Conservation (phyloP, 2,329 filamentous ascomycete genomes). For the Diplocarpon mali region DNA sequence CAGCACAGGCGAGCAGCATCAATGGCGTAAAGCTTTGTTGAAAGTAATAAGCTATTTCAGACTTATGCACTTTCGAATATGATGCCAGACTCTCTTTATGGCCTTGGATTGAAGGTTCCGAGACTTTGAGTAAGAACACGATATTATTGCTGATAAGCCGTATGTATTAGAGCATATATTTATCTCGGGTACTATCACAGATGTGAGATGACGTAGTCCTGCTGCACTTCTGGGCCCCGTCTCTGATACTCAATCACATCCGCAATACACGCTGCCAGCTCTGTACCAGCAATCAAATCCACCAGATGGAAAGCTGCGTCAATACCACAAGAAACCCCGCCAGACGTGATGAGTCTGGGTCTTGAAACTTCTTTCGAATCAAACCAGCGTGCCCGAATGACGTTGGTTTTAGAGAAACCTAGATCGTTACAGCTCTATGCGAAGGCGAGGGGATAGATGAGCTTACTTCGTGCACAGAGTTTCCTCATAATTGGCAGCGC, state of each 20-base stretch:
- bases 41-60: too few species aligned
- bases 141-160: too few species aligned
- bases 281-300: not conserved
- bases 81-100: too few species aligned
- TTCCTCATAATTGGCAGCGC: not conserved
- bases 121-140: too few species aligned
- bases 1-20: too few species aligned
- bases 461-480: not conserved
- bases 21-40: too few species aligned
- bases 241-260: not conserved
- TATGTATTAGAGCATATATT: too few species aligned
- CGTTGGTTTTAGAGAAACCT: not conserved
- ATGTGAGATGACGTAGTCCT: not conserved
- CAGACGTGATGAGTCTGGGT: conserved; percentile 1
- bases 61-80: too few species aligned
- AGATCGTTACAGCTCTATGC: not conserved
- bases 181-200: too few species aligned
- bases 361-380: not conserved
- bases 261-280: not conserved
- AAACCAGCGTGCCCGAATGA: not conserved
- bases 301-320: conserved; percentile 2
- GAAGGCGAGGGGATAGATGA: not conserved
- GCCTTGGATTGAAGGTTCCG: too few species aligned
- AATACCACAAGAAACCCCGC: conserved; percentile 4
- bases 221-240: not conserved